Percentiles rank a stretch among this genome's conserved stretches.
Evolutionary conservation across 441 rosid species (phyloP).

Genomic region (Francoa sonchifolia): DNA sequence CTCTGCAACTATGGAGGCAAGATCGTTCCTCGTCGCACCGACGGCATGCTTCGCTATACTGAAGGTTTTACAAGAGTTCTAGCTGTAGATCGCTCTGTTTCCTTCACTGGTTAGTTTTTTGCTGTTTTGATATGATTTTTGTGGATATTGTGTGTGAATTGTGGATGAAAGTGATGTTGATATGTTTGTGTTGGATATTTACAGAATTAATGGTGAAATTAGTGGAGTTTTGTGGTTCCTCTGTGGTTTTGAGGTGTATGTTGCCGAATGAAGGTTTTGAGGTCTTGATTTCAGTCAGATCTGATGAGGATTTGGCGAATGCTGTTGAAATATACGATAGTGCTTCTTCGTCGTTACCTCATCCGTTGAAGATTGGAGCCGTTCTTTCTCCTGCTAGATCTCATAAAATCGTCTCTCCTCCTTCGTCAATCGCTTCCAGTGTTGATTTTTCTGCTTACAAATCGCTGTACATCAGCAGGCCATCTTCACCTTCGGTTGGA

Average conservation of each 20-base stretch:
- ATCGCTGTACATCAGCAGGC: too few relatives aligned
- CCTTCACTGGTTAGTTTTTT: conserved; percentile 34
- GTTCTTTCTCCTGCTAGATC: conserved; percentile 41
- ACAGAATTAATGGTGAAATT: conserved; percentile 74
- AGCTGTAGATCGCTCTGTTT: conserved; percentile 47
- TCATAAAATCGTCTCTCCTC: conserved; percentile 33
- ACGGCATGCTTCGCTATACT: conserved; percentile 66
- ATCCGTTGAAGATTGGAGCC: conserved; percentile 39
- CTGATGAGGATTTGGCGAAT: conserved; percentile 55
- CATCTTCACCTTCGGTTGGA: too few relatives aligned
- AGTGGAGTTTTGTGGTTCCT: conserved; percentile 55
- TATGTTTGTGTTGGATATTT: not conserved
- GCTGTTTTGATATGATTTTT: not conserved
- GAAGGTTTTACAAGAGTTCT: conserved; percentile 79
- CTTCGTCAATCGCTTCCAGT: conserved; percentile 14
- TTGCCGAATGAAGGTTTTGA: conserved; percentile 72
- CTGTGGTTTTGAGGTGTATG: conserved; percentile 51
- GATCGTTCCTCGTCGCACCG: conserved; percentile 55
- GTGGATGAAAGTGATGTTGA: not conserved
- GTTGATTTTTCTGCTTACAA: too few relatives aligned
- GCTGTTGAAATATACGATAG: conserved; percentile 49
- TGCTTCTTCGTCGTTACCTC: conserved; percentile 11
- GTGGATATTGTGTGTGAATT: not conserved
- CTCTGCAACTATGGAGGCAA: conserved; percentile 73
- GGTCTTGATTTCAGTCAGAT: conserved; percentile 54